Percentiles rank a stretch among this genome's conserved stretches.
Conservation (phyloP, 257 asterid genomes). For the Euphrasia confusa region DNA sequence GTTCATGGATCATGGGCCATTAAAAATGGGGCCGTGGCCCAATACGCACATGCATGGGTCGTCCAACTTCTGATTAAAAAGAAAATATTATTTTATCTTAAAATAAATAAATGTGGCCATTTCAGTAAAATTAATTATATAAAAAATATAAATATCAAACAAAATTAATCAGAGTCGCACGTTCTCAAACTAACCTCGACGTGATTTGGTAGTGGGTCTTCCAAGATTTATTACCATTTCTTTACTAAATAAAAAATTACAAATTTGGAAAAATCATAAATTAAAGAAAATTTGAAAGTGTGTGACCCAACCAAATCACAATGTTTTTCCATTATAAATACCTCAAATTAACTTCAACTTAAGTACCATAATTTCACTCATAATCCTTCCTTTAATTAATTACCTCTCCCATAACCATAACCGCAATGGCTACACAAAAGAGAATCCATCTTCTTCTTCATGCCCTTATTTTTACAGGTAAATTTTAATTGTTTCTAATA, state of each 20-base stretch:
- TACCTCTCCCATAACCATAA: constrained; percentile 20
- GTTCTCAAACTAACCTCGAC: constrained; percentile 1
- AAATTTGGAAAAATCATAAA: neutral
- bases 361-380: neutral
- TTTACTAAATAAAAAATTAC: neutral
- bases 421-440: constrained; percentile 5
- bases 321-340: constrained; percentile 25
- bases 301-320: constrained; percentile 2
- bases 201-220: neutral
- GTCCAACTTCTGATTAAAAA: no score
- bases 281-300: constrained; percentile 8
- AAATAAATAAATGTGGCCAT: no score
- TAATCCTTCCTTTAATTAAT: no score
- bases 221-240: neutral
- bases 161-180: neutral
- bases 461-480: constrained; percentile 31
- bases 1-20: neutral
- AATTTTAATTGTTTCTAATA: neutral
- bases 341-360: constrained; percentile 13
- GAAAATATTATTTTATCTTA: no score
- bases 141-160: no score
- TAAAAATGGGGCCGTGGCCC: no score
- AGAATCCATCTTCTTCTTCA: constrained; percentile 13
- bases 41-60: no score
- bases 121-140: no score